Evolutionary conservation across 305 asterid species (phyloP).

Genomic region (Euphrasia arctica): DNA sequence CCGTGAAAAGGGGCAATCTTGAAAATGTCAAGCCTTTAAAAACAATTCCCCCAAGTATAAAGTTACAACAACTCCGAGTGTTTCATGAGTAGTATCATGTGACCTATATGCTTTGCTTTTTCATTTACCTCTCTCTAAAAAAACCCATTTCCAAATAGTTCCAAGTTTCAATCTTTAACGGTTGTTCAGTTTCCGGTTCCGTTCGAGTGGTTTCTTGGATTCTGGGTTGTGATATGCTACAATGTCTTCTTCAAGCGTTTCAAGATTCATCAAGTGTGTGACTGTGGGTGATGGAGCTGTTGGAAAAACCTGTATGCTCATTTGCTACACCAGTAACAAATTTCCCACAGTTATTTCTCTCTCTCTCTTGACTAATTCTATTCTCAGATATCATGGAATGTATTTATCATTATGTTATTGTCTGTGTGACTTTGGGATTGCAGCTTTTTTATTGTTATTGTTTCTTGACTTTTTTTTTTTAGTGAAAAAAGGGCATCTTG

Average conservation of each 20-base stretch:
- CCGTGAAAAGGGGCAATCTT: not conserved
- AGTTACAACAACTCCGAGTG: conserved; percentile 13
- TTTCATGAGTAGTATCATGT: conserved; percentile 53
- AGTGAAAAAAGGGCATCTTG: conserved; percentile 32
- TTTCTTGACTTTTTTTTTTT: conserved; percentile 9
- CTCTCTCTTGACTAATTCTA: conserved; percentile 2
- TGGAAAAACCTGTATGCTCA: conserved; percentile 98
- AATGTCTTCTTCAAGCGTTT: conserved; percentile 81
- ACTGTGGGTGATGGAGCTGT: conserved; percentile 99
- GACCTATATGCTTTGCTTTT: conserved; percentile 30
- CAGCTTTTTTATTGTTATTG: conserved; percentile 25
- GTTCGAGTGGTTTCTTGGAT: conserved; percentile 27
- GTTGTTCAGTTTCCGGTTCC: conserved; percentile 15
- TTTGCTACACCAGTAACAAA: conserved; percentile 95
- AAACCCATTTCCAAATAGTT: conserved; percentile 24
- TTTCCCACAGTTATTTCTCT: conserved; percentile 79
- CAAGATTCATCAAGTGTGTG: conserved; percentile 96
- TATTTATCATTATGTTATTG: conserved; percentile 6
- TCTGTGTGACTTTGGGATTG: conserved; percentile 23
- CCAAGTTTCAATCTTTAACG: conserved; percentile 28
- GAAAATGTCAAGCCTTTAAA: not conserved
- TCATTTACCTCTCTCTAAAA: conserved; percentile 20
- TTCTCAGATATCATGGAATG: not conserved
- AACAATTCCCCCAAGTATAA: not conserved
- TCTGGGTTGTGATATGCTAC: conserved; percentile 30